phyloP scores from a whole-genome alignment of 148 eudicot genomes.

The Diospyros kaki region DNA sequence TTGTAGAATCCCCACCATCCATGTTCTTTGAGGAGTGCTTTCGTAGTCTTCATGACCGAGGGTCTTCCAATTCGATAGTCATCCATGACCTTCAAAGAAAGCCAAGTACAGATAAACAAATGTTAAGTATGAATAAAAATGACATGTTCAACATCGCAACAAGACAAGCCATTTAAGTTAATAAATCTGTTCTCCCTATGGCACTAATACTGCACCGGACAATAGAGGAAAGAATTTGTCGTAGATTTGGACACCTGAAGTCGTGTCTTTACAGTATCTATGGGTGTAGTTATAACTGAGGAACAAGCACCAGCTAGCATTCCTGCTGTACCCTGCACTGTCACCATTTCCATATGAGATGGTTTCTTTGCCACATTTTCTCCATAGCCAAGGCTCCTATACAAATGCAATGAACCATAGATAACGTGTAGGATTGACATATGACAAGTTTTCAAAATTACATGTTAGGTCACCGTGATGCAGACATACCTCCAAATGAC shows the following conservation, averaged over 20 bases:
- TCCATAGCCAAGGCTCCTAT: constrained; percentile 55
- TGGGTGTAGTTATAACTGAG: constrained; percentile 67
- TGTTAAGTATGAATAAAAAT: background rate
- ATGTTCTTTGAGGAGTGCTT: constrained; percentile 52
- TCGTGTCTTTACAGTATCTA: constrained; percentile 77
- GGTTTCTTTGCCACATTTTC: constrained; percentile 49
- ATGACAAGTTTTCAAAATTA: background rate
- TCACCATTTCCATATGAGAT: constrained; percentile 55
- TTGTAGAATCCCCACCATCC: constrained; percentile 81
- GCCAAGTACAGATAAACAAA: background rate
- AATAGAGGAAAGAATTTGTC: background rate
- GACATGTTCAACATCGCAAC: background rate
- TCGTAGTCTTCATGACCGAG: constrained; percentile 54
- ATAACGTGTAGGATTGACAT: background rate
- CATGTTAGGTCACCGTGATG: background rate
- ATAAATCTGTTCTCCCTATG: background rate
- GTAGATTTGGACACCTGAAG: constrained; percentile 46
- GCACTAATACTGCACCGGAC: background rate
- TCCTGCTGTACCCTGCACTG: constrained; percentile 71
- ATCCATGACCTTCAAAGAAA: constrained; percentile 50
- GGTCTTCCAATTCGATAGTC: constrained; percentile 65
- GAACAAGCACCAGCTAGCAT: constrained; percentile 75
- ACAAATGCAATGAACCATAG: background rate
- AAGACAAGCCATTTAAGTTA: background rate
- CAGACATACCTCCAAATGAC: constrained; percentile 61